Base-by-base conservation (phyloP, 768 basidiomycete species). In the Termitomyces sp. region DNA sequence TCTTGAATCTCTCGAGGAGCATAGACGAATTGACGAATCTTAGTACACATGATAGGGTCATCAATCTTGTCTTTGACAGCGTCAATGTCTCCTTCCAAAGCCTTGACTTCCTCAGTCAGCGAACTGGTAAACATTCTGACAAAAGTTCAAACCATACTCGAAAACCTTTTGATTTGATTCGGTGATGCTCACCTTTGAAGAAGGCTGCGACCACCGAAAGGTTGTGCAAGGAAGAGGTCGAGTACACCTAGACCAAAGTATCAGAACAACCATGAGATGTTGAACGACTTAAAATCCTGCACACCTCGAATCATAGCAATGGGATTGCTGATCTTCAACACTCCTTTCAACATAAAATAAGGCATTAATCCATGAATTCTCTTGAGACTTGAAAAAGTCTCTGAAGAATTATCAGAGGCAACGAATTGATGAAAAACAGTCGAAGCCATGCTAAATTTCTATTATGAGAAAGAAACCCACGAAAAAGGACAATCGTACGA, bases 291-390 rank as follows among this genome's bases (percentile, higher is more conserved):
- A 47, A 6, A 7, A 40, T 18, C 16, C 48, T 22, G 43, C 33
- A 35, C 58, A 87, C 90, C 87, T 70, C 97, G 84, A 66, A 98
- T 94, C 97, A 98, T 98, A 30, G 84, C 82, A 59, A 99, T 88
- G 2, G 97, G 97, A 72, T 98, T 99, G 57, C 91, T 94, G 63
- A 99, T 92, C 69, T 83, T 88, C 59, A 99, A 73, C 13, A 93
- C 88, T 8, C 92, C 82, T 70, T 94, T 98, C 61, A 99, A 83
- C 77, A 98, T 86, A 66, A 98, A 92, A 70, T 99, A 99, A 6
- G 97, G 97, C 92, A 98, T 97, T 53, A 96, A 74, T 1, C 94
- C 94, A 68, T 99, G 97, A 44, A 97, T 83, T 49, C 95, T 82
- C 75, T 98, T 98, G 59, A 99, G 73, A 58, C 85, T 82, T 14